Conservation (phyloP, 2,329 filamentous ascomycete species). For the Endocalyx cinctus region DNA sequence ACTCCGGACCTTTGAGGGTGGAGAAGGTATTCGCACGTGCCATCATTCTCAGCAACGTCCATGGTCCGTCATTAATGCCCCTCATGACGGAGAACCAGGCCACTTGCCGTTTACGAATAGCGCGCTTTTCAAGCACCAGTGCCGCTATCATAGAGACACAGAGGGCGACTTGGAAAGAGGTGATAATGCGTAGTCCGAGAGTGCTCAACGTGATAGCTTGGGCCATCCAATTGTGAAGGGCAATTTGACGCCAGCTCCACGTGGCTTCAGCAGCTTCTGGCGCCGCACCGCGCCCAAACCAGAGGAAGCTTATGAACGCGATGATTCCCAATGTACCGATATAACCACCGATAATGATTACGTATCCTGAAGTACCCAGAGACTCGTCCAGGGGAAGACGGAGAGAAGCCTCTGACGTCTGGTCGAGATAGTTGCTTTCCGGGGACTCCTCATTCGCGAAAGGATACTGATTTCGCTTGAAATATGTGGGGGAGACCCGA, state of each 20-base stretch:
- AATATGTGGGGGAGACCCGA: too few species aligned
- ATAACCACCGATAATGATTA: conserved; percentile 7
- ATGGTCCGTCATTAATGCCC: conserved; percentile 7
- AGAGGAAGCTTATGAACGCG: conserved; percentile 9
- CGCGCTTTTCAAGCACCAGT: conserved; percentile 7
- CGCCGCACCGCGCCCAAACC: conserved; percentile 9
- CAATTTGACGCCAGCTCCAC: conserved; percentile 8
- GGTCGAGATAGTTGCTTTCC: neutral
- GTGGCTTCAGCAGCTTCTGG: conserved; percentile 7
- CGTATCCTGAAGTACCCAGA: conserved; percentile 2
- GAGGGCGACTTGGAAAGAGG: conserved; percentile 3
- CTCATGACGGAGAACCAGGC: conserved; percentile 9
- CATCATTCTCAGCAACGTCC: neutral
- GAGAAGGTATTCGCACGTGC: neutral
- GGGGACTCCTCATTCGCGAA: neutral
- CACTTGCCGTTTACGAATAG: conserved; percentile 2
- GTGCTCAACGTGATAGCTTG: conserved; percentile 7
- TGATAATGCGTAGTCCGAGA: conserved; percentile 1
- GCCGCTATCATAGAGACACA: conserved; percentile 11
- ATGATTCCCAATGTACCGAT: conserved; percentile 4
- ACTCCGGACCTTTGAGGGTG: too few species aligned
- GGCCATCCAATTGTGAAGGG: conserved; percentile 5
- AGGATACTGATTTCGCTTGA: too few species aligned
- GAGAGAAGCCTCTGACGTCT: too few species aligned
- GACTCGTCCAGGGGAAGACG: conserved; percentile 7